Evolutionary conservation across 805 yeast genomes (phyloP), one percentile per base, ranked within the genome.

Genomic region (Saccharomycopsis fibuligera): DNA sequence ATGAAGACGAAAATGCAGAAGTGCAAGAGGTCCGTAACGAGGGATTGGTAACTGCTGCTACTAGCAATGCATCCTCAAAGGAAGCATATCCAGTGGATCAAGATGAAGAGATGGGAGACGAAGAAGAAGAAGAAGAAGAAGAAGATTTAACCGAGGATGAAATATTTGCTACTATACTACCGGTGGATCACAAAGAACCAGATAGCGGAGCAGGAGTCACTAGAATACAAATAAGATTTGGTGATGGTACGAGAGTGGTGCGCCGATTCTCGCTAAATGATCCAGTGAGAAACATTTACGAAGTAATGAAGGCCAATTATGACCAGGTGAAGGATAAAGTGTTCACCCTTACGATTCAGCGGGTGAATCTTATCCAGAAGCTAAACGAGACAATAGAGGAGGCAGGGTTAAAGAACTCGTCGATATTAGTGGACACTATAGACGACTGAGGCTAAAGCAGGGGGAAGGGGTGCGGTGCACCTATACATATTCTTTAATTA

Each of bases 171-270:
- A 47, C 66, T 0, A 81, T 87, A 6, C 42, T 60, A 27, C 72
- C 90, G 0, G 56, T 60, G 1, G 73, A 72, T 38, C 78, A 79
- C 49, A 68, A 68, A 0, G 96, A 89, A 58, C 63, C 75, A 1
- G 61, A 68, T 2, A 61, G 65, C 4, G 81, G 75, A 9, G 74
- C 78, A 0, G 65, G 70, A 5, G 70, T 80, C 0, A 86, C 96
- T 0, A 72, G 96, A 58, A 76, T 93, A 23, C 98, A 93, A 65
- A 75, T 93, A n/a, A 73, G 96, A 51, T 75, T 86, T 25, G 93
- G 90, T 16, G 87, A 83, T 58, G 97, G 98, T n/a, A 75, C 80
- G 41, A 72, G 97, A 50, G 67, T 83, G 10, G 83, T 91, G 9
- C 82, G 87, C 51, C 75, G 86, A 50, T 85, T 91, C 57, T 65